Percentiles rank a stretch among this genome's conserved stretches.
phyloP scores from a whole-genome alignment of 1,284 basidiomycete species.

The Moesziomyces globuligerus region DNA sequence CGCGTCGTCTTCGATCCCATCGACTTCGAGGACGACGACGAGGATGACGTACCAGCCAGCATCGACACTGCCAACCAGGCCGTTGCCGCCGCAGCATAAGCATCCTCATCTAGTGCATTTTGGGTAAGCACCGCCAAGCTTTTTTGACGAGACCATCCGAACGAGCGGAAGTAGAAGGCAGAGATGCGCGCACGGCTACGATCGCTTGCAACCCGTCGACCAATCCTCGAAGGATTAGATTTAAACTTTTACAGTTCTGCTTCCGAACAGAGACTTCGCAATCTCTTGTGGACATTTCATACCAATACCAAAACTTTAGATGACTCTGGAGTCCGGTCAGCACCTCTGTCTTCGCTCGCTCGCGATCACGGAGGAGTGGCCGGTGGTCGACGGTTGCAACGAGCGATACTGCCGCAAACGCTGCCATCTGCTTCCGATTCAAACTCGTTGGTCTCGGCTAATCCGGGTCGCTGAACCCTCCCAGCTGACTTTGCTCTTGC shows the following conservation, averaged over 20 bases:
- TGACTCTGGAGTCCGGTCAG: slow-evolving; percentile 16
- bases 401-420: background rate
- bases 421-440: background rate
- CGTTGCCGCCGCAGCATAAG: slow-evolving; percentile 29
- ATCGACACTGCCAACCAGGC: slow-evolving; percentile 17
- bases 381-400: slow-evolving; percentile 17
- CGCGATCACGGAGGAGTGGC: too few relatives aligned
- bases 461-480: background rate
- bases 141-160: background rate
- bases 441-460: background rate
- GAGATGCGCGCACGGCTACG: background rate
- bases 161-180: background rate
- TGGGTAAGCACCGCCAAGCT: slow-evolving; percentile 42
- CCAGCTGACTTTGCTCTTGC: slow-evolving; percentile 15
- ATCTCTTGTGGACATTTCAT: slow-evolving; percentile 55
- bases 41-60: slow-evolving; percentile 21
- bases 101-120: background rate
- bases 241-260: slow-evolving; percentile 53
- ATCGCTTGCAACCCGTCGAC: background rate
- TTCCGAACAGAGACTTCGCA: slow-evolving; percentile 58
- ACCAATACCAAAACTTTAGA: slow-evolving; percentile 49
- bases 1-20: slow-evolving; percentile 95
- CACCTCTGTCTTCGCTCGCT: too few relatives aligned
- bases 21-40: slow-evolving; percentile 48
- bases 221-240: slow-evolving; percentile 33